Base-by-base conservation (phyloP, 352 stramenopile genomes). In the Phytopythium sindhum region DNA sequence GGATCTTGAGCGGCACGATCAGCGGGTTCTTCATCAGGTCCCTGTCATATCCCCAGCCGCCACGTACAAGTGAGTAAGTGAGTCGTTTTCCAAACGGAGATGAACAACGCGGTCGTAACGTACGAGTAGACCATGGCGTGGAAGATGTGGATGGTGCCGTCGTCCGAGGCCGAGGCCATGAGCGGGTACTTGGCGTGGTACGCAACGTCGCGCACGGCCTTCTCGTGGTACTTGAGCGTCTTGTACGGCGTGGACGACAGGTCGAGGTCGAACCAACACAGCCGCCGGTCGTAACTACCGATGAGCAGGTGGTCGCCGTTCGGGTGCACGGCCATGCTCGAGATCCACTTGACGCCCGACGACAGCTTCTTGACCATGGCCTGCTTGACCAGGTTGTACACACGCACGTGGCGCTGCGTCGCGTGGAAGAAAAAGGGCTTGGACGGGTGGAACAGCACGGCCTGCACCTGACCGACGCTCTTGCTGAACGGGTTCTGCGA, bases 381-480 rank as follows among this genome's bases (percentile, higher is more conserved):
- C 74, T 99, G 97, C 74, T 99, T 98, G 52, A 99, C 89, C 14
- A 99, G 82, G 80, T 99, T 98, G 86, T 99, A 99, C 24, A 99
- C 83, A 60, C 97, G 92, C 55, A 99, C 96, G 70, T 99, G 88
- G 63, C 97, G 92, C 74, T 99, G 97, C n/a, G 94, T 99, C 8
- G 97, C 98, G 33, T 99, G 96, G 82, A 99, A 99, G 66, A 99
- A 94, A 74, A 99, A 99, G 8, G 98, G 98, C 82, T 99, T 99
- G 61, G 89, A 96, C 44, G 97, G 97, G 77, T 99, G 98, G 84
- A 99, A 99, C 14, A 95, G 89, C 42, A 98, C 95, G 48, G 87
- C 85, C 78, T 99, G 97, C 24, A 98, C 92, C 65, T 97, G 84
- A 52, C 84, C 90, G 17, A 97, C 80, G 51, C 97, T 98, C 78